Percentiles rank a stretch among this genome's conserved stretches.
Evolutionary conservation across 2,329 filamentous ascomycete genomes (phyloP).

Genomic region (Cladosporium sp.): DNA sequence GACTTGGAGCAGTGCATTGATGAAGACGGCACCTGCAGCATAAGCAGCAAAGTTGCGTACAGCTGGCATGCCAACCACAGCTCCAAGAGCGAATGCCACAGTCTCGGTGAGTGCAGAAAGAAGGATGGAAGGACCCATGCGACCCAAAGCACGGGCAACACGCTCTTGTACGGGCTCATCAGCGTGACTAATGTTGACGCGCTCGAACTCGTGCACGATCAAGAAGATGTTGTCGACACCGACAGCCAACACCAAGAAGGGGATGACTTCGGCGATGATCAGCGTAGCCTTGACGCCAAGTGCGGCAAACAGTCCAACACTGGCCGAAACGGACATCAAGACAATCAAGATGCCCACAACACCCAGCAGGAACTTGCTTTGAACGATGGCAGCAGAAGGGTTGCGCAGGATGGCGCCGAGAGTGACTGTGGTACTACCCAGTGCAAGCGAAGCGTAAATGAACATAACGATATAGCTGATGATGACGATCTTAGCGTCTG

Average conservation of each 20-base stretch:
- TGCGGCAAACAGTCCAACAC: conserved; percentile 91
- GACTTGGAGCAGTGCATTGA: conserved; percentile 94
- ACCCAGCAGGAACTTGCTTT: conserved; percentile 96
- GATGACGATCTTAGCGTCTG: conserved; percentile 92
- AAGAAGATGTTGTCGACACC: conserved; percentile 99
- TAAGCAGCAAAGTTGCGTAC: conserved; percentile 97
- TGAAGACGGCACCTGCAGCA: conserved; percentile 90
- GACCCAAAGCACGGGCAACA: conserved; percentile 82
- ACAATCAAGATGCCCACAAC: conserved; percentile 93
- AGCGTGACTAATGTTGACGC: conserved; percentile 87
- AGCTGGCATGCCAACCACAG: conserved; percentile 95
- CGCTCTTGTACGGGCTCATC: conserved; percentile 85
- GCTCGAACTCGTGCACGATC: conserved; percentile 96
- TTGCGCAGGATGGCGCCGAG: conserved; percentile 76
- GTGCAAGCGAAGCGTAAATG: conserved; percentile 86
- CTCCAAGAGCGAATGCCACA: conserved; percentile 85
- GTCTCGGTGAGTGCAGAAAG: conserved; percentile 95
- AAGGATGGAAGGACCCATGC: conserved; percentile 95
- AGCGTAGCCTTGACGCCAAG: conserved; percentile 89
- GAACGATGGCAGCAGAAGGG: conserved; percentile 80
- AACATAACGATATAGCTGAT: conserved; percentile 99
- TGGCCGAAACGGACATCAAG: conserved; percentile 93
- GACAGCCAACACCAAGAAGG: conserved; percentile 92
- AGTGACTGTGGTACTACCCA: conserved; percentile 83
- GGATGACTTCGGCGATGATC: conserved; percentile 98